These are phyloP conservation scores for Giardia duodenalis DNA, from an alignment of 208 protist species.

Conservation along the genomic window DNA sequence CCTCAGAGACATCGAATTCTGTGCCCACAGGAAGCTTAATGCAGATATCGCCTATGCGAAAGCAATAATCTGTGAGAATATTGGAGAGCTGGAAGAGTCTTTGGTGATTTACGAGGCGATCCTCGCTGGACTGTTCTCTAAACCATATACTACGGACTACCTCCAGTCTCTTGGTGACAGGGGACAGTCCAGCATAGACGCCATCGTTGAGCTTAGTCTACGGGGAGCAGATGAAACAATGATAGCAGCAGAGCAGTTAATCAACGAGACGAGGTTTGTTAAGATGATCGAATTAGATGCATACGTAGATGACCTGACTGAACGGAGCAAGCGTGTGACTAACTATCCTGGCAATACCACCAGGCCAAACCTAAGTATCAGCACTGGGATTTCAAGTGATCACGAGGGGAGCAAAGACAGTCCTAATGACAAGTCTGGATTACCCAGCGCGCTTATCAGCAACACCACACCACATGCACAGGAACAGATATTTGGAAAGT, in stretches of 20 bases:
- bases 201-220: not conserved
- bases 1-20: constrained; percentile 14
- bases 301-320: not conserved
- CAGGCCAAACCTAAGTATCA: no score
- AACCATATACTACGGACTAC: not conserved
- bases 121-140: not conserved
- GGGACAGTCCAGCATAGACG: not conserved
- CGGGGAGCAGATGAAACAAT: not conserved
- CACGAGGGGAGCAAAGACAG: not conserved
- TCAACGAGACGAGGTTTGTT: not conserved
- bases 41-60: constrained; percentile 23
- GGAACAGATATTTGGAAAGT: not conserved
- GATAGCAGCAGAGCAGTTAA: not conserved
- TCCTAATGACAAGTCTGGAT: not conserved
- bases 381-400: no score
- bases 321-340: not conserved
- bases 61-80: constrained; percentile 26
- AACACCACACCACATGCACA: not conserved
- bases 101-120: constrained; percentile 20
- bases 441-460: not conserved
- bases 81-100: not conserved
- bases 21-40: not conserved
- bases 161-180: not conserved
- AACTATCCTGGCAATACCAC: no score
- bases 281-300: not conserved